phyloP scores from a whole-genome alignment of 805 yeast genomes.

The Wickerhamiella spandovensis region DNA sequence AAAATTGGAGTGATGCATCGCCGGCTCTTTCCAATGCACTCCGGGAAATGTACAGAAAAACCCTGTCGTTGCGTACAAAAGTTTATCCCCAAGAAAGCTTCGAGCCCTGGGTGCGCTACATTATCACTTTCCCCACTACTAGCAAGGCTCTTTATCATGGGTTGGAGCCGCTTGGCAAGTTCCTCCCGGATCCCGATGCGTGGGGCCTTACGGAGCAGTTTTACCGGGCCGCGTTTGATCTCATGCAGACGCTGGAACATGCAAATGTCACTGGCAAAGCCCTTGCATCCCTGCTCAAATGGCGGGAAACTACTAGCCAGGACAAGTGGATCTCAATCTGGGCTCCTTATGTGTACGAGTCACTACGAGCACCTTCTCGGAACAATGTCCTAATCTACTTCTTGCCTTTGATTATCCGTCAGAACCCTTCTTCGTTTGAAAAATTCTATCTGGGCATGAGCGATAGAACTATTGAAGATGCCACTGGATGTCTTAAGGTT shows the following conservation, averaged over 20 bases:
- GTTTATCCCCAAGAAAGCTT: conserved; percentile 1
- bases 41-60: conserved; percentile 3
- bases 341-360: conserved; percentile 4
- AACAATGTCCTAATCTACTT: conserved; percentile 8
- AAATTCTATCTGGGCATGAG: conserved; percentile 1
- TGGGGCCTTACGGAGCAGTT: conserved; percentile 4
- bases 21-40: conserved; percentile 5
- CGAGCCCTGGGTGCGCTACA: conserved; percentile 7
- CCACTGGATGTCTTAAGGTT: conserved; percentile 5
- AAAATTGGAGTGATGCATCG: conserved; percentile 8
- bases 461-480: background rate
- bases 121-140: conserved; percentile 5
- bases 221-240: conserved; percentile 2
- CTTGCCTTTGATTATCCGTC: conserved; percentile 5
- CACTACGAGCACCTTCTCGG: conserved; percentile 2
- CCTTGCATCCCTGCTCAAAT: conserved; percentile 3
- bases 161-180: conserved; percentile 7
- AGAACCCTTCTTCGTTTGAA: conserved; percentile 2
- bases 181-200: conserved; percentile 3
- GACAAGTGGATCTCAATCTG: conserved; percentile 5
- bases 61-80: background rate
- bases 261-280: conserved; percentile 10
- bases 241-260: conserved; percentile 4
- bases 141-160: conserved; percentile 7
- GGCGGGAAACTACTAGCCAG: background rate